These are phyloP conservation scores for Oryza rufipogon DNA, from an alignment of 176 grass and related monocot genomes.

Conservation along the genomic window DNA sequence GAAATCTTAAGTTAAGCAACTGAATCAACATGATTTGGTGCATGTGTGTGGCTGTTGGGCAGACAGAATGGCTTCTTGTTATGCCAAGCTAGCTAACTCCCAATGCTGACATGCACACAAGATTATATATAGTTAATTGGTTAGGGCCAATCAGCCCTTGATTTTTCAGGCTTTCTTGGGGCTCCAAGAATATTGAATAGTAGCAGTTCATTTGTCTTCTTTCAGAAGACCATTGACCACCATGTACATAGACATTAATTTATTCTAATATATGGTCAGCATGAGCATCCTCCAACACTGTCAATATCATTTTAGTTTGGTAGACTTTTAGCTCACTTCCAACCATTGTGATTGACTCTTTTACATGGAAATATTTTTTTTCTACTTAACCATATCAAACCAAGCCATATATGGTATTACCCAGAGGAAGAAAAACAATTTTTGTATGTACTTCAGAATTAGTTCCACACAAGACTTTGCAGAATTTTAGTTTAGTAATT, in stretches of 20 bases:
- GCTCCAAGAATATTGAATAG: neutral
- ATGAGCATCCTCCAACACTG: neutral
- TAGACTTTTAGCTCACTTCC: too few species aligned
- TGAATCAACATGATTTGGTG: neutral
- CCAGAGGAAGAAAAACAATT: too few species aligned
- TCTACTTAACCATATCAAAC: too few species aligned
- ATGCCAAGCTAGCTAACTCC: neutral
- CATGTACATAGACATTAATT: neutral
- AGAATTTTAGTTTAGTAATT: too few species aligned
- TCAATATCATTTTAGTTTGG: neutral
- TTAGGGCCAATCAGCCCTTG: neutral
- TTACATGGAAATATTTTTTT: too few species aligned
- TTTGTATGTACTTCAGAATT: too few species aligned
- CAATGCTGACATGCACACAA: neutral
- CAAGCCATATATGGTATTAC: too few species aligned
- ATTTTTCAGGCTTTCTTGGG: neutral
- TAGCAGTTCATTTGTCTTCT: neutral
- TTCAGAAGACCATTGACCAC: neutral
- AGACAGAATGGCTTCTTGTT: neutral
- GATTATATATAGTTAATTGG: neutral
- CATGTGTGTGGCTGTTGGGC: constrained; percentile 24
- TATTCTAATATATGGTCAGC: neutral
- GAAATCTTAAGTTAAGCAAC: constrained; percentile 20
- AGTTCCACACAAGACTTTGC: too few species aligned
- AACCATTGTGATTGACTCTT: too few species aligned